These are phyloP conservation scores for Elymus sibiricus DNA, from an alignment of 176 grass and related monocot species.

Conservation along the genomic window DNA sequence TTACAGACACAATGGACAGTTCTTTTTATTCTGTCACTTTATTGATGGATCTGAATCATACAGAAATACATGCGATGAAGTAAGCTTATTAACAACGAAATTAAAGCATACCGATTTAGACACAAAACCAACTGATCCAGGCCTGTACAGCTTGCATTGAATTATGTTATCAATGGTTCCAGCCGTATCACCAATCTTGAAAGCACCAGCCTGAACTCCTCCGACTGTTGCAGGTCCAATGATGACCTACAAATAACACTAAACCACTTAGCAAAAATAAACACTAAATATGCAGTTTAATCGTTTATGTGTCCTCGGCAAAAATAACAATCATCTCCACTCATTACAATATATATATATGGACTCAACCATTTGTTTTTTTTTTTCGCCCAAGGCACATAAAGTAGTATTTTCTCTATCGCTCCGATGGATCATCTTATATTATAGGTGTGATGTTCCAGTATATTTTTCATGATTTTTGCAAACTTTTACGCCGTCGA, in stretches of 20 bases:
- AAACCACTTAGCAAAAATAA: constrained; percentile 24
- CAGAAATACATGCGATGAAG: background rate
- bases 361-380: no score
- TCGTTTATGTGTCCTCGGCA: no score
- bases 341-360: no score
- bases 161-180: constrained; percentile 99
- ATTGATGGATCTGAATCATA: background rate
- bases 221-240: constrained; percentile 97
- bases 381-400: no score
- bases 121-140: constrained; percentile 97
- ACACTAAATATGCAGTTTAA: background rate
- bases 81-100: background rate
- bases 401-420: no score
- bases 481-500: no score
- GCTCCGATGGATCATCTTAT: no score
- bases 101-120: constrained; percentile 86
- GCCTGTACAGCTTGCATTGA: constrained; percentile 97
- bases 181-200: constrained; percentile 99
- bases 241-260: constrained; percentile 62
- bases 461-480: no score
- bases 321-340: no score
- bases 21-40: background rate
- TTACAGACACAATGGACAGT: background rate
- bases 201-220: constrained; percentile 96
- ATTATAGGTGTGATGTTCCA: no score